phyloP scores from a whole-genome alignment of 2,329 filamentous ascomycete species.

The Curvularia sp. region DNA sequence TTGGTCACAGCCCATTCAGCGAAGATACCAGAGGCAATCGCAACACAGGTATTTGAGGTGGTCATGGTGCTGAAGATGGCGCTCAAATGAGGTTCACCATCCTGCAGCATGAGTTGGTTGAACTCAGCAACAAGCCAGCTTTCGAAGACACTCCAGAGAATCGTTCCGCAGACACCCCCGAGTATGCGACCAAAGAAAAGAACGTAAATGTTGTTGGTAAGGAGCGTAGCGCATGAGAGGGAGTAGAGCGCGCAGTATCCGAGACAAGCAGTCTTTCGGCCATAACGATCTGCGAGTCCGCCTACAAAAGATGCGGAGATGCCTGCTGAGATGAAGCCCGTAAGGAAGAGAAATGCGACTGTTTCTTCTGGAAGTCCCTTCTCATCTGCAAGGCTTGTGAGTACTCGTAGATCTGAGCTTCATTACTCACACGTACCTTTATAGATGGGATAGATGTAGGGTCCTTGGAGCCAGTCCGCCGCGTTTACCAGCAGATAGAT shows the following conservation, averaged over 20 bases:
- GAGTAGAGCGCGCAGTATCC: slow-evolving; percentile 63
- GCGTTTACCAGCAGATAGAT: slow-evolving; percentile 56
- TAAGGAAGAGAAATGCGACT: slow-evolving; percentile 52
- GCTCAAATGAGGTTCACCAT: slow-evolving; percentile 56
- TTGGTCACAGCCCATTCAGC: slow-evolving; percentile 61
- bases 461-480: slow-evolving; percentile 59
- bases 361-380: slow-evolving; percentile 56
- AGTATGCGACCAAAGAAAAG: slow-evolving; percentile 63
- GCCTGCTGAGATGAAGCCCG: slow-evolving; percentile 59
- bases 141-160: slow-evolving; percentile 67
- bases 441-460: slow-evolving; percentile 62
- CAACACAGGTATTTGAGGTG: slow-evolving; percentile 54
- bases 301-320: slow-evolving; percentile 60
- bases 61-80: slow-evolving; percentile 64
- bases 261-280: slow-evolving; percentile 62
- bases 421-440: slow-evolving; percentile 44
- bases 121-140: slow-evolving; percentile 69
- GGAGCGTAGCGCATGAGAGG: slow-evolving; percentile 61
- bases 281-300: slow-evolving; percentile 58
- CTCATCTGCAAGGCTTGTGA: slow-evolving; percentile 46
- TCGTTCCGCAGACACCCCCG: slow-evolving; percentile 63
- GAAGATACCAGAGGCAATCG: slow-evolving; percentile 61
- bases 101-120: slow-evolving; percentile 55
- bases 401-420: background rate
- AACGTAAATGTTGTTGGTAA: slow-evolving; percentile 55